Conservation (phyloP, 495 filamentous ascomycete genomes). For the Aspergillus avenaceus region DNA sequence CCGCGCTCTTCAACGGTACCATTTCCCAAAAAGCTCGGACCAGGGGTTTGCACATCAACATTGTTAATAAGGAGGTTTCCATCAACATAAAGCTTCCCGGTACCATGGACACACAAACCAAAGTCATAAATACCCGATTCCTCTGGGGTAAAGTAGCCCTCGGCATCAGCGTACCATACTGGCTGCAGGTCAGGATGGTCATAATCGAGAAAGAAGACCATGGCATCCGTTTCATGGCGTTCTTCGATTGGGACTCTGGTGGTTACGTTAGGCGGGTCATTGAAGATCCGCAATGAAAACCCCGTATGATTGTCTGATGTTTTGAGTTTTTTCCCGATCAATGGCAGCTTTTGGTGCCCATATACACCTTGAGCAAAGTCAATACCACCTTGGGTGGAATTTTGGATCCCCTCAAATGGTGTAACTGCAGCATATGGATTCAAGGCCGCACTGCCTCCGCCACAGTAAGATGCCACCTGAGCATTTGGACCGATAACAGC, state of each 20-base stretch:
- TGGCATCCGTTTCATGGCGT: slow-evolving; percentile 43
- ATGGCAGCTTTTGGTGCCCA: slow-evolving; percentile 52
- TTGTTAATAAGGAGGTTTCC: slow-evolving; percentile 66
- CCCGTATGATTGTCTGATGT: slow-evolving; percentile 43
- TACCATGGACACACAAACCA: slow-evolving; percentile 67
- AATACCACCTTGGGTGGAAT: slow-evolving; percentile 38
- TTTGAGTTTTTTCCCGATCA: slow-evolving; percentile 42
- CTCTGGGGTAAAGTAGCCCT: slow-evolving; percentile 51
- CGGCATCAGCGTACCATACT: slow-evolving; percentile 54
- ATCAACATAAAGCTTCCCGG: slow-evolving; percentile 62
- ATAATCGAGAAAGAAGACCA: slow-evolving; percentile 58
- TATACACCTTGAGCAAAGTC: slow-evolving; percentile 46
- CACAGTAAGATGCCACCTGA: slow-evolving; percentile 65
- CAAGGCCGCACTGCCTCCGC: slow-evolving; percentile 71
- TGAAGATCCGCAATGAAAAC: slow-evolving; percentile 52
- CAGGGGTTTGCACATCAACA: slow-evolving; percentile 47
- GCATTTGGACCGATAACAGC: slow-evolving; percentile 79
- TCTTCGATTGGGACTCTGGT: slow-evolving; percentile 45
- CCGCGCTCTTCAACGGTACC: slow-evolving; percentile 56
- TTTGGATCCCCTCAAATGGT: slow-evolving; percentile 56
- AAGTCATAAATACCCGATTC: slow-evolving; percentile 64
- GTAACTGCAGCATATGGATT: slow-evolving; percentile 68
- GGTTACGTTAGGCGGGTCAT: slow-evolving; percentile 39
- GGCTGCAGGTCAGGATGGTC: slow-evolving; percentile 44
- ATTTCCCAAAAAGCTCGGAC: slow-evolving; percentile 52